phyloP scores from a whole-genome alignment of 805 yeast genomes.

The Cyberlindnera subsufficiens region DNA sequence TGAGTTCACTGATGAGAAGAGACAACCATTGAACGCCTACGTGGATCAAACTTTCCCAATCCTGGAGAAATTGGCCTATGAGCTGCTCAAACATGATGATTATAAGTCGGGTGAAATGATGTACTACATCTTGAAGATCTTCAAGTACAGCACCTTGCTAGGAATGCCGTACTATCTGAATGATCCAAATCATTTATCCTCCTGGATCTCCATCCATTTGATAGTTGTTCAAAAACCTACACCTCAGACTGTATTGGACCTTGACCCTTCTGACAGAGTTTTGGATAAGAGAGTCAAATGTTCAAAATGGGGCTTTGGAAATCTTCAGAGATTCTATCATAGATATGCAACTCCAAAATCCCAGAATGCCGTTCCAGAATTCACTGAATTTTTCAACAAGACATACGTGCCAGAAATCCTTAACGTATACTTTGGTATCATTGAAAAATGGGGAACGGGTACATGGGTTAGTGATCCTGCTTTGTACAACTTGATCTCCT shows the following conservation, averaged over 20 bases:
- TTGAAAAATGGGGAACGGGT: slow-evolving; percentile 33
- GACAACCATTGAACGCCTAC: slow-evolving; percentile 42
- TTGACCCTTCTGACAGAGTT: slow-evolving; percentile 42
- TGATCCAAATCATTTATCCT: slow-evolving; percentile 30
- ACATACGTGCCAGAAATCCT: slow-evolving; percentile 69
- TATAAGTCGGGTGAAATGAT: slow-evolving; percentile 40
- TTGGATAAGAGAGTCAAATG: slow-evolving; percentile 54
- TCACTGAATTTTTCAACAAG: slow-evolving; percentile 46
- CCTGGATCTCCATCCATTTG: slow-evolving; percentile 68
- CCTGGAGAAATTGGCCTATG: slow-evolving; percentile 45
- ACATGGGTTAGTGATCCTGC: slow-evolving; percentile 64
- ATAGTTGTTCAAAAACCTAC: slow-evolving; percentile 48
- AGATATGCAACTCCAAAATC: slow-evolving; percentile 38
- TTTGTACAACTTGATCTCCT: slow-evolving; percentile 59
- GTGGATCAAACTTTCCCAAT: slow-evolving; percentile 48
- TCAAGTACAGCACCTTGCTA: slow-evolving; percentile 55
- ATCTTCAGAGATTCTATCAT: slow-evolving; percentile 61
- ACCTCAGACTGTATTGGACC: slow-evolving; percentile 43
- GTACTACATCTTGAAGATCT: slow-evolving; percentile 58
- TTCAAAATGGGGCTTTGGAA: slow-evolving; percentile 87
- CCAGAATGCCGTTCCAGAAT: slow-evolving; percentile 39
- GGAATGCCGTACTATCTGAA: slow-evolving; percentile 51
- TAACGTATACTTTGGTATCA: slow-evolving; percentile 48
- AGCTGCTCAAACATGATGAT: slow-evolving; percentile 24
- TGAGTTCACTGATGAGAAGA: slow-evolving; percentile 47